Conservation (phyloP, 306 rosid genomes). For the Quercus ilex region DNA sequence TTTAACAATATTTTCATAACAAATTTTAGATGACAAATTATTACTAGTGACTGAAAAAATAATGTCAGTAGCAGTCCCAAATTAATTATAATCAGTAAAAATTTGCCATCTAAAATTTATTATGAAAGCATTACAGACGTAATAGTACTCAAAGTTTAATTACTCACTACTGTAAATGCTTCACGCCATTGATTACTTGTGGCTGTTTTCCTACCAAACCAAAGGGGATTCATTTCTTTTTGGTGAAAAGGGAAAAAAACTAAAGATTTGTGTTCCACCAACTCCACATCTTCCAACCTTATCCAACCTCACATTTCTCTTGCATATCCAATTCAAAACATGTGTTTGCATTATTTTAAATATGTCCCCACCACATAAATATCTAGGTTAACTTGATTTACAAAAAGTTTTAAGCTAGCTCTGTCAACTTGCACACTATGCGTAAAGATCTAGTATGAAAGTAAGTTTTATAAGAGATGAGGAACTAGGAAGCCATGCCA, state of each 20-base stretch:
- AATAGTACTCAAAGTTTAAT: too few relatives aligned
- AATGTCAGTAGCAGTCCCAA: accelerated
- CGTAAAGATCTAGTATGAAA: conserved; percentile 30
- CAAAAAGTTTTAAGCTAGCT: conserved; percentile 15
- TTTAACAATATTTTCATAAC: too few relatives aligned
- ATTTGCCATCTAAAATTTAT: too few relatives aligned
- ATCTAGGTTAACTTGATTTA: conserved; percentile 20
- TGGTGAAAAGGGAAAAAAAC: conserved; percentile 27
- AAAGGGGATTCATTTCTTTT: conserved; percentile 21
- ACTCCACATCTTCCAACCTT: conserved; percentile 63
- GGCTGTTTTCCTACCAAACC: conserved; percentile 40
- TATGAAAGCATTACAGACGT: accelerated
- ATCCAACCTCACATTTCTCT: conserved; percentile 47
- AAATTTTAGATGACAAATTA: too few relatives aligned
- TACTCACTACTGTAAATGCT: too few relatives aligned
- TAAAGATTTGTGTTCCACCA: conserved; percentile 69
- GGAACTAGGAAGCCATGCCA: neutral
- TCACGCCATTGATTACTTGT: too few relatives aligned
- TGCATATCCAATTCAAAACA: neutral
- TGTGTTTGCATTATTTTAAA: neutral
- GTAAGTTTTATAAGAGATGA: conserved; percentile 7
- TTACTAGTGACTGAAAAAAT: too few relatives aligned
- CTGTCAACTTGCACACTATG: conserved; percentile 45
- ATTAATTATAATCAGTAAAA: accelerated
- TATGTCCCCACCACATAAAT: conserved; percentile 19